phyloP scores from a whole-genome alignment of 148 eudicot species.

The Rhododendron ovatum region DNA sequence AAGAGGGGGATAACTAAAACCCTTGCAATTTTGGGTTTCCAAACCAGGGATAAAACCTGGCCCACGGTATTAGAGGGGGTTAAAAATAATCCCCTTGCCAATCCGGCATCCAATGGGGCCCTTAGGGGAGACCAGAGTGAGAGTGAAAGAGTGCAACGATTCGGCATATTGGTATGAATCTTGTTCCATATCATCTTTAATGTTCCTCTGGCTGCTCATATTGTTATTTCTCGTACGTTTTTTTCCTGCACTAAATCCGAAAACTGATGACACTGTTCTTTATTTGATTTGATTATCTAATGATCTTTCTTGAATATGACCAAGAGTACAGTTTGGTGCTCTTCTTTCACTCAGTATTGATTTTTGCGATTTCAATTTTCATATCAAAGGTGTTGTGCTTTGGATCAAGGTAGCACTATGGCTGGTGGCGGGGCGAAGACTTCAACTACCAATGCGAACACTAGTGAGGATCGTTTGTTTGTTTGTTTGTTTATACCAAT shows the following conservation, averaged over 20 bases:
- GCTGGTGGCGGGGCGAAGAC: conserved; percentile 16
- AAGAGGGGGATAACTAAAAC: no score
- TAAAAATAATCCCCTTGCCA: no score
- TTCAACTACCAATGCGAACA: not conserved
- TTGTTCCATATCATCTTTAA: not conserved
- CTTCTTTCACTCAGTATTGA: not conserved
- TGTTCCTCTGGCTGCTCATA: not conserved
- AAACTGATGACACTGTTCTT: not conserved
- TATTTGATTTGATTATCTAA: not conserved
- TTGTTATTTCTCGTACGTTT: not conserved
- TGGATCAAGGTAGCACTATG: conserved; percentile 8
- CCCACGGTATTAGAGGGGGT: no score
- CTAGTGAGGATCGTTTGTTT: conserved; percentile 14
- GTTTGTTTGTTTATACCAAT: not conserved
- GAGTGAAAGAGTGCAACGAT: not conserved
- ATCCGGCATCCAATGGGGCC: no score
- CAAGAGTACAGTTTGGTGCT: not conserved
- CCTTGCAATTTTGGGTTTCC: no score
- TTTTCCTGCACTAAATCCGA: not conserved
- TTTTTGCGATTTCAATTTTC: not conserved
- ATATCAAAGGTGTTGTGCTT: not conserved
- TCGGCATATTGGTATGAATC: not conserved
- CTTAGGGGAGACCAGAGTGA: not conserved
- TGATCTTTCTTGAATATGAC: not conserved
- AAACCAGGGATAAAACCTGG: no score